Base-by-base conservation (phyloP, 176 grass and related monocot species). In the Microstegium vimineum region DNA sequence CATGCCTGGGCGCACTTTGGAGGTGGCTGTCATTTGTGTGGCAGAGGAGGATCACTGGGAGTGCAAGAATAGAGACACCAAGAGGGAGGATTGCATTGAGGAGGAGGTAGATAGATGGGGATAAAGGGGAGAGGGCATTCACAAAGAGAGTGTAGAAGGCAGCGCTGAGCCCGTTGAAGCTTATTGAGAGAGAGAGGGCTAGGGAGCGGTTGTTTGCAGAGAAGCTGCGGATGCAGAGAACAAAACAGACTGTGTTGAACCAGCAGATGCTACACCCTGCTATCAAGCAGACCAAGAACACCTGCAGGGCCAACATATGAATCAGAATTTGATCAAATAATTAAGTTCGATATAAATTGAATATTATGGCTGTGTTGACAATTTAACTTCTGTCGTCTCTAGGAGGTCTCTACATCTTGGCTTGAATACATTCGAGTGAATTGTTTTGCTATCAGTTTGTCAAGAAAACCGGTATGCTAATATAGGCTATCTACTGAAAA, bases 161-260 rank as follows among this genome's bases (percentile, higher is more conserved):
- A 5, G 95, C 90, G 10, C 90, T 95, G 3, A 98, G 78, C 26
- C 95, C 90, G 4, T 98, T 98, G 89, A 98, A 98, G 84, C 95
- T 95, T 84, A 91, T 90, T 42, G 95, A 90, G 30, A 98, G 92
- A 75, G 92, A 92, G 75, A 98, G 89, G 8, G 92, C 92, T 10
- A 98, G 79, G 26, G 95, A 89, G 56, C 89, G 95, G 41, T 87
- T 88, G 43, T 74, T 65, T 10, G 78, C 36, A 2, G 92, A 88
- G 89, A 98, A 98, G 54, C 71, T 95, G 52, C 86, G 88, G 20
- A 93, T 88, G 90, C 92, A 95, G 17, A 98, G 85, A 12, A 98
- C 90, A n/a, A 98, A 98, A 80, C 95, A 98, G 35, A 98, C 88
- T 0, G 95, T 95, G 87, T 98, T 98, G 95, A 98, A 98, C 95